Evolutionary conservation across 83 land plant genomes (phyloP), one percentile per base, ranked within the genome.

Genomic region (Larix sibirica): DNA sequence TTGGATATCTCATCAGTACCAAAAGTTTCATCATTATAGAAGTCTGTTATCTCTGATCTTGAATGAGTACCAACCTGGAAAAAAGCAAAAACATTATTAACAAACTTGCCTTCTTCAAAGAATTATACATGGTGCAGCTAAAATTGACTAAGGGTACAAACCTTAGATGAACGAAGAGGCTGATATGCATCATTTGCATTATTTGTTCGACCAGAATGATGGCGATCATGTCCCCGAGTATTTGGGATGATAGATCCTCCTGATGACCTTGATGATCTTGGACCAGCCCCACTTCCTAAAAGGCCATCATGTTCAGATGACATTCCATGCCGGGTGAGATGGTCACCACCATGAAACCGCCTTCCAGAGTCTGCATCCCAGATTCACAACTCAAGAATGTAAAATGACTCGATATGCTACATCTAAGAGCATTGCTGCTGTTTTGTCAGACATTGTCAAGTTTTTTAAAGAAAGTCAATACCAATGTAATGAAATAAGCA

Each of bases 301-400:
- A 93, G 93, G 1, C 95, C 95, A 85, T 93, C 95, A 85, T 91
- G 95, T 83, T 91, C 93, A 33, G 91, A 77, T 75, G 59, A 86
- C 90, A 85, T 85, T 77, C 91, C 89, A 86, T 80, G 86, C 59
- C 23, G 87, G 82, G 6, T 83, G 79, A 83, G 87, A 82, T 74
- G 86, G 89, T 78, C 62, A 74, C 78, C 81, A 3, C 89, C 92
- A 85, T 79, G 80, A 59, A 26, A 89, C 18, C 79, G 88, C 80
- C 87, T 87, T 56, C 90, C 91, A 84, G 85, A 77, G 63, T 92
- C 94, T 92, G 56, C 56, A 50, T 50, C 56, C 12, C 56, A 50
- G 56, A 50, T 50, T 50, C 56, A 50, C 2, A 50, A 50, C 56
- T 50, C 56, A 2, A 50, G 56, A 50, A 50, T 50, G 56, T 9